Conservation (phyloP, 2,329 filamentous ascomycete genomes). For the Onygena corvina region DNA sequence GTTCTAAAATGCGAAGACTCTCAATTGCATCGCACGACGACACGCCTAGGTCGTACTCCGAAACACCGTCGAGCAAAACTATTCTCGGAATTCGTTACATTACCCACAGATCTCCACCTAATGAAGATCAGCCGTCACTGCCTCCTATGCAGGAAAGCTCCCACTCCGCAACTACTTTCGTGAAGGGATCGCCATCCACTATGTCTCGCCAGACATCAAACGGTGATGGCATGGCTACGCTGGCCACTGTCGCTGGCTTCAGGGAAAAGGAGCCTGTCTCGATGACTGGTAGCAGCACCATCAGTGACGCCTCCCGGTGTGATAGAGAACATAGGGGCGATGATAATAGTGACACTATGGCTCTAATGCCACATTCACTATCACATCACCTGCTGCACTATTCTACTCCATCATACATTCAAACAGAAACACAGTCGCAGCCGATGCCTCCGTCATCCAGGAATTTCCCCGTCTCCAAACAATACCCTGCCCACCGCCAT, state of each 20-base stretch:
- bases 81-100: conserved; percentile 16
- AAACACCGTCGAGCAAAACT: conserved; percentile 10
- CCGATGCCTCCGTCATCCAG: background rate
- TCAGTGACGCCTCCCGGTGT: background rate
- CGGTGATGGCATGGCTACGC: conserved; percentile 9
- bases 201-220: conserved; percentile 6
- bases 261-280: conserved; percentile 7
- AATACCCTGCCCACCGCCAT: conserved; percentile 1
- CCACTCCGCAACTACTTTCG: background rate
- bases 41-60: background rate
- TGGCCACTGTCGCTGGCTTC: conserved; percentile 8
- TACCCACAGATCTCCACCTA: conserved; percentile 14
- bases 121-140: conserved; percentile 12
- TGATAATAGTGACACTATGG: conserved; percentile 2
- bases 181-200: conserved; percentile 3
- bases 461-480: conserved; percentile 4
- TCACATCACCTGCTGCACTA: conserved; percentile 3
- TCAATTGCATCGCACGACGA: background rate
- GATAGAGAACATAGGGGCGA: conserved; percentile 11
- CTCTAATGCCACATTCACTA: conserved; percentile 6
- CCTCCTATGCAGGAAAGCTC: conserved; percentile 13
- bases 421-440: conserved; percentile 1
- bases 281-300: background rate
- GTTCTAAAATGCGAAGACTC: conserved; percentile 8
- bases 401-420: background rate